phyloP scores from a whole-genome alignment of 2,329 filamentous ascomycete genomes.

The Colletotrichum aenigma region DNA sequence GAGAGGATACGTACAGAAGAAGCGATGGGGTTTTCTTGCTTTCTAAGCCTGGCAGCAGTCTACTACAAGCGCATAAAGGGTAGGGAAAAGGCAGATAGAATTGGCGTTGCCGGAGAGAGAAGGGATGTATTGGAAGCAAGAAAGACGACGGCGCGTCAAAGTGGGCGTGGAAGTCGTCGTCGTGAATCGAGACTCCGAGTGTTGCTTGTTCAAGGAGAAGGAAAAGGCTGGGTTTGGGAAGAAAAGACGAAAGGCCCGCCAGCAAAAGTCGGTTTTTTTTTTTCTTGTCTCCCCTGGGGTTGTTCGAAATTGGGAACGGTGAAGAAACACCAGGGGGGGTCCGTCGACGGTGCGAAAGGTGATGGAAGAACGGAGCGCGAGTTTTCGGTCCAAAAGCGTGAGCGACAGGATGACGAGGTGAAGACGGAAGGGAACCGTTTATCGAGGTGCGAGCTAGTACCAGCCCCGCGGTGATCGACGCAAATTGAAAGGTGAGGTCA shows the following conservation, averaged over 20 bases:
- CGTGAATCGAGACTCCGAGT: background rate
- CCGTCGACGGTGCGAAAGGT: background rate
- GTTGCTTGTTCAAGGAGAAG: slow-evolving; percentile 6
- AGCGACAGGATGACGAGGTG: background rate
- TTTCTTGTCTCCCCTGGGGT: background rate
- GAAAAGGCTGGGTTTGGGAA: background rate
- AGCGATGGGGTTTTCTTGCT: background rate
- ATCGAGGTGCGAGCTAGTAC: background rate
- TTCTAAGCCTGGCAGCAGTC: slow-evolving; percentile 5
- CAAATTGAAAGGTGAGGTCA: slow-evolving; percentile 18
- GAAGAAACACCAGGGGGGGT: slow-evolving; percentile 7
- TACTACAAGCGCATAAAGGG: slow-evolving; percentile 11
- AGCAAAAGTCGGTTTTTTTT: slow-evolving; percentile 16
- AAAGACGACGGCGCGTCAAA: background rate
- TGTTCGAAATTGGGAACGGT: slow-evolving; percentile 8
- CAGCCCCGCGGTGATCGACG: slow-evolving; percentile 20
- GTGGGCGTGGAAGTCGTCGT: background rate
- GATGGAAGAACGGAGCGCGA: background rate
- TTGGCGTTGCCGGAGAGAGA: background rate
- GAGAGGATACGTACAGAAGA: slow-evolving; percentile 17
- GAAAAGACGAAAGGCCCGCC: background rate
- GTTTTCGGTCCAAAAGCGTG: background rate
- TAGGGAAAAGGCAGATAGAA: background rate
- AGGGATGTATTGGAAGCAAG: background rate
- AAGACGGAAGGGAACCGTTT: slow-evolving; percentile 1